Evolutionary conservation across 83 land plant genomes (phyloP), one percentile per base, ranked within the genome.

Genomic region (Thuja plicata): DNA sequence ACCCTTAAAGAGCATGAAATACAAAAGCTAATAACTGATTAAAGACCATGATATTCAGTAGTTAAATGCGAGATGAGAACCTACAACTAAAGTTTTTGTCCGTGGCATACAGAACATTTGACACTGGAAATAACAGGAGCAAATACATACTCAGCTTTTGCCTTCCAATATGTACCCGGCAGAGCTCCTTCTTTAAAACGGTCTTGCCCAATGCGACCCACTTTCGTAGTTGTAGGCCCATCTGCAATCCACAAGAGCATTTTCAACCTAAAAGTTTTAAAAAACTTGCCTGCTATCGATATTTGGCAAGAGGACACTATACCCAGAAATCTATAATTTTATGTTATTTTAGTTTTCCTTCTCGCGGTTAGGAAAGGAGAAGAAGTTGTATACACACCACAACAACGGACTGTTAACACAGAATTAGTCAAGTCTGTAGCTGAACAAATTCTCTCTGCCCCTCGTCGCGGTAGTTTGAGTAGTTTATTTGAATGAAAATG

Each of bases 121-220:
- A 34, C 15, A 74, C 1, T 73, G n/a, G 24, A 78, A 78, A 78
- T 13, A 78, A 16, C 38, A 78, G 16, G 60, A 12, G 86, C 52
- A 24, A 34, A 50, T 57, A 50, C 86, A 50, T 84, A 84, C 86
- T 84, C 86, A 13, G 62, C 30, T 32, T 30, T 84, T 84, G 55
- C 35, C 30, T 84, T 84, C 86, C 86, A 30, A 52, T 84, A 84
- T 8, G 86, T 84, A 19, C 86, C 86, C 32, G 86, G 86, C 86
- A 84, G 60, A 84, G 60, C 60, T 32, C 86, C 86, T 50, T 84
- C 86, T 35, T 84, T 32, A 30, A 84, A 84, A 84, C 86, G 86
- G 2, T 84, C 86, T 50, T 84, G 35, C 12, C 86, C 86, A 84
- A 84, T 52, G 32, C 55, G 57, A 52, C 86, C 86, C 86, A 84